Percentiles rank a stretch among this genome's conserved stretches.
Conservation (phyloP, 2,329 filamentous ascomycete genomes). For the Capronia coronata region DNA sequence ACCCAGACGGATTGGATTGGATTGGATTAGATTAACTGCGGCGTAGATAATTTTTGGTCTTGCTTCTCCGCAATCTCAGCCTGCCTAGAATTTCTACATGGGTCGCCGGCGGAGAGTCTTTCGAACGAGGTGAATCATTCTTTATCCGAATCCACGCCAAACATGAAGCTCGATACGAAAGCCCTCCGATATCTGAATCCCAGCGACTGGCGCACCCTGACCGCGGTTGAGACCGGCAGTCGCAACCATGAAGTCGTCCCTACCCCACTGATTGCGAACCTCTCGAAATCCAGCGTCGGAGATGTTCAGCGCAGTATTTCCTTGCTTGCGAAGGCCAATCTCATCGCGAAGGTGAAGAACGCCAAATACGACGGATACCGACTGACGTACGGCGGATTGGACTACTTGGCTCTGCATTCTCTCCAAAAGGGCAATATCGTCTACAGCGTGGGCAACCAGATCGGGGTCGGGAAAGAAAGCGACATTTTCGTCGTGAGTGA, state of each 20-base stretch:
- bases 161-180: slow-evolving; percentile 92
- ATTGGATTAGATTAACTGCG: background rate
- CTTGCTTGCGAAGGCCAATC: slow-evolving; percentile 78
- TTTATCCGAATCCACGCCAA: background rate
- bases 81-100: background rate
- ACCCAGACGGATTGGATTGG: no score
- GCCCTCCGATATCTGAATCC: slow-evolving; percentile 83
- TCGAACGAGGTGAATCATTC: background rate
- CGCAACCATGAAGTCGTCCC: slow-evolving; percentile 97
- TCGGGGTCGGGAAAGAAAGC: slow-evolving; percentile 95
- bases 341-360: slow-evolving; percentile 91
- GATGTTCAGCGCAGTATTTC: slow-evolving; percentile 78
- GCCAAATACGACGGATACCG: slow-evolving; percentile 97
- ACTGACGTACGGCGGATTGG: slow-evolving; percentile 89
- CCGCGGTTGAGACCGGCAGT: slow-evolving; percentile 85
- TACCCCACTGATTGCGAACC: slow-evolving; percentile 76
- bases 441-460: slow-evolving; percentile 88
- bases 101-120: background rate
- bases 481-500: slow-evolving; percentile 93
- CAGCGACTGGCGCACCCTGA: slow-evolving; percentile 93
- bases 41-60: background rate
- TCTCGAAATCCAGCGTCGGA: slow-evolving; percentile 69
- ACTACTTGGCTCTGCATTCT: slow-evolving; percentile 92
- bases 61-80: background rate
- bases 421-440: slow-evolving; percentile 72